A percentile compares a stretch with the other conserved stretches of the same genome.
Conservation (phyloP, 1,284 basidiomycete genomes). For the Cystobasidium sp. region DNA sequence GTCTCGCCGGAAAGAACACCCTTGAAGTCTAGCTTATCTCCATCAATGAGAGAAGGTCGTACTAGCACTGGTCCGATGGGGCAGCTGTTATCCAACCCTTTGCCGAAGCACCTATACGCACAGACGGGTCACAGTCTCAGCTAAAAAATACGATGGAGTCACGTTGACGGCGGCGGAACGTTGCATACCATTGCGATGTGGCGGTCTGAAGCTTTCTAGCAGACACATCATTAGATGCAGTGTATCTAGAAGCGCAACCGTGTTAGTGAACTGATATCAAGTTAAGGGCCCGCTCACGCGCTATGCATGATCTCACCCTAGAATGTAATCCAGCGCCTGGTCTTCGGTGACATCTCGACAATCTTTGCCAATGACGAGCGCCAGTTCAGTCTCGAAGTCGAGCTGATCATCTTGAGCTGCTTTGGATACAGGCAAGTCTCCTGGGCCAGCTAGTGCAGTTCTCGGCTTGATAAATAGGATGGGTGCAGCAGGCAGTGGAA, state of each 20-base stretch:
- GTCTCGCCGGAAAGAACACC: conserved; percentile 22
- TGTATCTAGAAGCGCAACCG: conserved; percentile 48
- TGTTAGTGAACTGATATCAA: conserved; percentile 46
- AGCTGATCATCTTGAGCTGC: conserved; percentile 40
- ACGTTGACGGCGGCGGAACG: no score
- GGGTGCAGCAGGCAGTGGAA: conserved; percentile 22
- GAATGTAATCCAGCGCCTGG: conserved; percentile 65
- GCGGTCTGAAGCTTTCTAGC: conserved; percentile 31
- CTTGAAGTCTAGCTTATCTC: conserved; percentile 31
- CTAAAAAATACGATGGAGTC: not conserved
- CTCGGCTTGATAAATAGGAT: conserved; percentile 42
- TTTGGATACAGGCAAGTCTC: conserved; percentile 37
- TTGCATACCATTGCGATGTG: not conserved
- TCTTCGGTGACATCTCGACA: conserved; percentile 76
- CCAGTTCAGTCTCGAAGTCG: conserved; percentile 60
- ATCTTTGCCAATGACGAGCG: conserved; percentile 79
- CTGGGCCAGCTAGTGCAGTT: conserved; percentile 39
- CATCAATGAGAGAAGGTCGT: conserved; percentile 14
- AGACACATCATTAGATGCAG: conserved; percentile 47
- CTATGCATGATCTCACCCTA: conserved; percentile 54
- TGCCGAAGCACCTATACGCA: conserved; percentile 39
- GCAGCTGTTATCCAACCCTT: conserved; percentile 41
- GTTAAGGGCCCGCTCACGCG: conserved; percentile 48
- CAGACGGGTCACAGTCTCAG: not conserved
- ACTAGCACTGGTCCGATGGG: conserved; percentile 37